A percentile compares a stretch with the other conserved stretches of the same genome.
phyloP scores from a whole-genome alignment of 2,329 filamentous ascomycete species.

The Ambrosiella xylebori region DNA sequence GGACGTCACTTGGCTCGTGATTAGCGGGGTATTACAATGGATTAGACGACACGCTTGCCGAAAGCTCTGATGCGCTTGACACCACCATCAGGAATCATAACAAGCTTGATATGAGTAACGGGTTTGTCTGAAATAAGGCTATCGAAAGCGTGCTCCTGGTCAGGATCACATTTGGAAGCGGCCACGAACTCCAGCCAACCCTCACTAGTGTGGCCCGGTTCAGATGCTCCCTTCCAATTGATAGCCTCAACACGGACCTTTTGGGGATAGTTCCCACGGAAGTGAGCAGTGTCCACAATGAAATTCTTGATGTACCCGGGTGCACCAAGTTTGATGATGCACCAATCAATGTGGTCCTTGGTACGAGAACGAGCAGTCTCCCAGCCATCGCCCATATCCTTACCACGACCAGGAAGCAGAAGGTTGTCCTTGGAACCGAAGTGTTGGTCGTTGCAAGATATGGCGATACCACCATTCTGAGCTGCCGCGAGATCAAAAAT shows the following conservation, averaged over 20 bases:
- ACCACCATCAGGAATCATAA: constrained; percentile 84
- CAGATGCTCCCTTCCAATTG: constrained; percentile 33
- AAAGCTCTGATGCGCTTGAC: constrained; percentile 68
- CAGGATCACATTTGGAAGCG: constrained; percentile 52
- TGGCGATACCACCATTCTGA: constrained; percentile 59
- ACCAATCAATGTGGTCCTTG: constrained; percentile 61
- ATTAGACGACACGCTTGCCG: constrained; percentile 19
- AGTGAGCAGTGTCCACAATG: constrained; percentile 66
- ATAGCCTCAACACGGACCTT: constrained; percentile 51
- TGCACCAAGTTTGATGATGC: constrained; percentile 56
- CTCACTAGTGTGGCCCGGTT: constrained; percentile 37
- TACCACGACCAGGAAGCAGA: constrained; percentile 58
- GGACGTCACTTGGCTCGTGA: background rate
- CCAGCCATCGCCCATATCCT: constrained; percentile 82
- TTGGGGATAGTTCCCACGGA: constrained; percentile 70
- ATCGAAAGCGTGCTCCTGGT: constrained; percentile 52
- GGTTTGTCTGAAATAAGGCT: constrained; percentile 36
- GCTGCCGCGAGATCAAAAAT: constrained; percentile 63
- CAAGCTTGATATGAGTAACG: constrained; percentile 74
- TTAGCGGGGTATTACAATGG: background rate
- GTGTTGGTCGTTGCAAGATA: constrained; percentile 67
- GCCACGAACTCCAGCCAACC: constrained; percentile 50
- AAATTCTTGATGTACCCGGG: constrained; percentile 47
- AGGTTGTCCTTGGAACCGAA: constrained; percentile 70
- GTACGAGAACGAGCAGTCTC: constrained; percentile 61